Conservation (phyloP, 1,139 yeast genomes). For the Diutina mesorugosa region DNA sequence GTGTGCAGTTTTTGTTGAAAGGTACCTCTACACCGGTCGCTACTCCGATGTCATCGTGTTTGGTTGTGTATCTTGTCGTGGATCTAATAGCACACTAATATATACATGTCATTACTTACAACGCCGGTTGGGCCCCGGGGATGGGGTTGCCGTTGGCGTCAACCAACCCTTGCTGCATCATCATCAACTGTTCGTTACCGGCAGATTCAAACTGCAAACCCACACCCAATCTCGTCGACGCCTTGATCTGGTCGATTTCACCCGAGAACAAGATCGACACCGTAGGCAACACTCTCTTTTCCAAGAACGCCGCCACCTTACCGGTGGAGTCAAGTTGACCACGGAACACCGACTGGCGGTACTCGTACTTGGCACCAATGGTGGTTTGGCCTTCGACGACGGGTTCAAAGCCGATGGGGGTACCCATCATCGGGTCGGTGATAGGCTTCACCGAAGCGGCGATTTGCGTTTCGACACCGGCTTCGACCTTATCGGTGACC, state of each 20-base stretch:
- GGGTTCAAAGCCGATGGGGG: slow-evolving; percentile 71
- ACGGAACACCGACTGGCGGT: slow-evolving; percentile 91
- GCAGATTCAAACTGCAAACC: slow-evolving; percentile 94
- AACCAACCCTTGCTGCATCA: slow-evolving; percentile 65
- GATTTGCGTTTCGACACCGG: slow-evolving; percentile 87
- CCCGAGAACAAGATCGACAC: slow-evolving; percentile 79
- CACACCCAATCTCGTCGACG: slow-evolving; percentile 75
- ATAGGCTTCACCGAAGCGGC: slow-evolving; percentile 71
- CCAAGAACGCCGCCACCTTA: slow-evolving; percentile 82
- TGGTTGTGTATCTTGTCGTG: background rate
- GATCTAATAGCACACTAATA: slow-evolving; percentile 4
- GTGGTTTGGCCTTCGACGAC: slow-evolving; percentile 87
- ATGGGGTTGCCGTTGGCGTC: slow-evolving; percentile 79
- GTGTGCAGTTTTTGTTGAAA: too few species aligned
- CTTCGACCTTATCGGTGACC: slow-evolving; percentile 87
- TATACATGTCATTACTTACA: slow-evolving; percentile 12
- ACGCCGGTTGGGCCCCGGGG: slow-evolving; percentile 49
- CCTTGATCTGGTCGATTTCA: slow-evolving; percentile 84
- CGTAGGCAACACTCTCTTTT: slow-evolving; percentile 88
- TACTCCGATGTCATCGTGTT: background rate
- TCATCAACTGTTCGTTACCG: slow-evolving; percentile 76
- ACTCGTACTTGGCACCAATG: slow-evolving; percentile 94
- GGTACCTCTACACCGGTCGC: too few species aligned
- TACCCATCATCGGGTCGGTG: slow-evolving; percentile 70
- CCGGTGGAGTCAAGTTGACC: slow-evolving; percentile 91